These are phyloP conservation scores for Nymphaea colorata DNA, from an alignment of 164 flowering plant genomes.

Conservation along the genomic window DNA sequence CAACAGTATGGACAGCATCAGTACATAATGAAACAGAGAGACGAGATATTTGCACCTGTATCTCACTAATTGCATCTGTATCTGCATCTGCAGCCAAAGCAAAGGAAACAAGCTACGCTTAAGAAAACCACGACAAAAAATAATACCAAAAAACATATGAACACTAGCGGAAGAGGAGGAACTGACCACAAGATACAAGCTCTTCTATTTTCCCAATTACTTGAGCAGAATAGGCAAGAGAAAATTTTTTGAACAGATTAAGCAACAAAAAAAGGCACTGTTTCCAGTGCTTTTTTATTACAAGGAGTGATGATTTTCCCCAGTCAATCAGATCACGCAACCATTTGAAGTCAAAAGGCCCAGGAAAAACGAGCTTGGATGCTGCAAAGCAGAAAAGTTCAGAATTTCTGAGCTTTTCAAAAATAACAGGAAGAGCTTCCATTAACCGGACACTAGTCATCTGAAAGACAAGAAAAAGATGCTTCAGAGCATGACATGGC, in stretches of 20 bases:
- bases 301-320: slow-evolving; percentile 65
- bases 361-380: slow-evolving; percentile 8
- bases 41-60: slow-evolving; percentile 38
- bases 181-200: slow-evolving; percentile 49
- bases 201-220: slow-evolving; percentile 32
- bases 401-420: slow-evolving; percentile 32
- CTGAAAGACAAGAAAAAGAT: slow-evolving; percentile 31
- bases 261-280: slow-evolving; percentile 39
- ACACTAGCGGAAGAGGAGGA: not conserved
- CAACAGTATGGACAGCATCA: slow-evolving; percentile 15
- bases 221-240: slow-evolving; percentile 18
- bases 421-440: slow-evolving; percentile 64
- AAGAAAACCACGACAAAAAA: not conserved
- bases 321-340: slow-evolving; percentile 73
- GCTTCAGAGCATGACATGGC: not conserved
- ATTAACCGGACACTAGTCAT: slow-evolving; percentile 87
- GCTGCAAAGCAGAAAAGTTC: slow-evolving; percentile 7
- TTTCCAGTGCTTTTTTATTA: slow-evolving; percentile 66
- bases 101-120: not conserved
- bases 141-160: not conserved
- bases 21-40: slow-evolving; percentile 50
- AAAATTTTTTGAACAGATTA: slow-evolving; percentile 28
- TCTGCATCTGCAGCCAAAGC: not conserved
- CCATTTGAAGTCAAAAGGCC: slow-evolving; percentile 38
- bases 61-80: slow-evolving; percentile 29